Base-by-base conservation (phyloP, 2,329 filamentous ascomycete species). In the Piedraia hortae region DNA sequence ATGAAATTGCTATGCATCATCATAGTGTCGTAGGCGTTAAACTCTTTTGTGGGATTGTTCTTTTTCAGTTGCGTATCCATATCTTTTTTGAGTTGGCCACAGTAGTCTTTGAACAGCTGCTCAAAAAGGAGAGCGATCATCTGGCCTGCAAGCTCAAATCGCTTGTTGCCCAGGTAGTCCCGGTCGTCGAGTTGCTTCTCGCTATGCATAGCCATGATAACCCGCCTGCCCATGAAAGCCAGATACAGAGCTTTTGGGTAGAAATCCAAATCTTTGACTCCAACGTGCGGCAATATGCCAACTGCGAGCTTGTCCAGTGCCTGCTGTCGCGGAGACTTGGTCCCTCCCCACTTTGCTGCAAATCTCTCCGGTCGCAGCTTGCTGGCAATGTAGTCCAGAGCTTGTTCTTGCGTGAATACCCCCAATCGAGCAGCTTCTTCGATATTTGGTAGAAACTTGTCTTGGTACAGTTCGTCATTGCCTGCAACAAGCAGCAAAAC, bases 151-250 rank as follows among this genome's bases (percentile, higher is more conserved):
- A 97, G 47, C 45, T 97, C 85, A 19, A 97, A 54, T 28, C 85
- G 66, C 49, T 97, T 97, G 50, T 97, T 97, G 32, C 85, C 85
- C 14, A 97, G 78, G 38, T 93, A 97, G 47, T 97, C 88, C 40
- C 85, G 63, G 43, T 97, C 85, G 35, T 97, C 85, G 2, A 97
- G 77, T 23, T 93, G 54, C 25, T 71, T 77, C 1, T 73, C 62
- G 38, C 97, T 75, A 27, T 85, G 72, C 38, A 78, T 70, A 2
- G 80, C 80, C 73, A 93, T 90, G 21, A 97, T 50, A 3, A 93
- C 80, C 44, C 80, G 64, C n/a, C 85, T 70, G 13, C 78, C 75
- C 85, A 97, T 97, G 53, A 90, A 75, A 21, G 82, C 82, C 24
- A 97, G 65, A 38, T 93, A 97, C 5, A 93, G 61, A 11, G 82